Evolutionary conservation across 495 filamentous ascomycete genomes (phyloP).

Genomic region (Talaromyces wortmannii): DNA sequence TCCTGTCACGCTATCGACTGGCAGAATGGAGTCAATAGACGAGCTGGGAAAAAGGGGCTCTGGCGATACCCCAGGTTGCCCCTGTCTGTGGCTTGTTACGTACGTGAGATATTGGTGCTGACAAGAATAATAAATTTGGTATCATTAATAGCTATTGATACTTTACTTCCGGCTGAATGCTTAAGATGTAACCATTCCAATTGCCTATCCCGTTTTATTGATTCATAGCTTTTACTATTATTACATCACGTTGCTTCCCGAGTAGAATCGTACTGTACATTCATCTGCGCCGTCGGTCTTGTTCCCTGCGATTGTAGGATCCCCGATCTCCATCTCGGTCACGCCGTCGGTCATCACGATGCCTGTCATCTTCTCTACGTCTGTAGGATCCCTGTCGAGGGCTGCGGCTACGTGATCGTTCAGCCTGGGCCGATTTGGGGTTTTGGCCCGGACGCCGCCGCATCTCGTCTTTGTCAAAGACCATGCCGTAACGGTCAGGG

Average conservation of each 20-base stretch:
- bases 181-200: no score
- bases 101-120: no score
- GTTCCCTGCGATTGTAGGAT: slow-evolving; percentile 3
- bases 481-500: slow-evolving; percentile 63
- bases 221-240: no score
- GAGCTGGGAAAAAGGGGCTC: no score
- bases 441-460: slow-evolving; percentile 14
- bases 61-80: no score
- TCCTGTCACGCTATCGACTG: no score
- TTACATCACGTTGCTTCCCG: neutral
- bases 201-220: no score
- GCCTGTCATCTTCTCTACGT: slow-evolving; percentile 7
- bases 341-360: slow-evolving; percentile 9
- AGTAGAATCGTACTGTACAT: neutral
- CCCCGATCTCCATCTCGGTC: slow-evolving; percentile 6
- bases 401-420: slow-evolving; percentile 46
- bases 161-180: no score
- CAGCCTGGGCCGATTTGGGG: slow-evolving; percentile 45
- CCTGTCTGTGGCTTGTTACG: no score
- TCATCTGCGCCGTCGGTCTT: neutral
- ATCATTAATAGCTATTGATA: no score
- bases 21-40: no score
- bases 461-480: slow-evolving; percentile 72
- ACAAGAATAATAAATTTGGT: no score
- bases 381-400: slow-evolving; percentile 25